Conservation (phyloP, 768 basidiomycete genomes). For the Crucibulum laeve region DNA sequence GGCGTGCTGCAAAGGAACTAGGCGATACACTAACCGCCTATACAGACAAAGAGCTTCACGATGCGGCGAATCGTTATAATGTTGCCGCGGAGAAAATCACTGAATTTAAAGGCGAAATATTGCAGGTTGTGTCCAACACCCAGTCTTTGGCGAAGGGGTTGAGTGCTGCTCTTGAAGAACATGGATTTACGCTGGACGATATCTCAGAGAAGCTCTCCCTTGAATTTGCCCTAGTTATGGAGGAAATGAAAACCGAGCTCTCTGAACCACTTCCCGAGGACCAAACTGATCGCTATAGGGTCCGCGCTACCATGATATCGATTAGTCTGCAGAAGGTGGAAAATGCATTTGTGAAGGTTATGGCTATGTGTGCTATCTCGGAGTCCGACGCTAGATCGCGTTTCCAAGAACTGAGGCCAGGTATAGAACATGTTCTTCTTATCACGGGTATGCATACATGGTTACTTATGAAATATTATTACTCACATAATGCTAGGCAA, state of each 20-base stretch:
- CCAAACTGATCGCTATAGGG: constrained; percentile 21
- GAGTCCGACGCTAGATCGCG: constrained; percentile 16
- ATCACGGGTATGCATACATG: constrained; percentile 15
- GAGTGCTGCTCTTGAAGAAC: neutral
- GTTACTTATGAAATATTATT: neutral
- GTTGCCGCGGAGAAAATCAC: constrained; percentile 13
- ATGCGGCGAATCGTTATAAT: constrained; percentile 7
- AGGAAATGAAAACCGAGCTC: constrained; percentile 22
- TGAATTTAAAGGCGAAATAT: constrained; percentile 16
- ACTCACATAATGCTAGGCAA: constrained; percentile 20
- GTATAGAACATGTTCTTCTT: constrained; percentile 16
- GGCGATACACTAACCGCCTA: constrained; percentile 10
- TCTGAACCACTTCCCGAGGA: constrained; percentile 20
- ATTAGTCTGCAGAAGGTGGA: constrained; percentile 19
- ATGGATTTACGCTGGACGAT: constrained; percentile 5
- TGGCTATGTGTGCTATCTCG: constrained; percentile 13
- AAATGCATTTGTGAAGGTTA: constrained; percentile 16
- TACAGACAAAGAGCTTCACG: constrained; percentile 12
- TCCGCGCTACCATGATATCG: constrained; percentile 15
- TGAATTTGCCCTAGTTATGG: constrained; percentile 15
- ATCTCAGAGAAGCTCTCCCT: constrained; percentile 12
- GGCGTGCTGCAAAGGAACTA: constrained; percentile 10
- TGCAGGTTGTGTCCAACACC: constrained; percentile 12
- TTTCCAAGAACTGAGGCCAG: constrained; percentile 18
- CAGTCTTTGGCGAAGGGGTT: constrained; percentile 9